A percentile compares a stretch with the other conserved stretches of the same genome.
Conservation (phyloP, 2,329 filamentous ascomycete species). For the Cordyceps fumosorosea region DNA sequence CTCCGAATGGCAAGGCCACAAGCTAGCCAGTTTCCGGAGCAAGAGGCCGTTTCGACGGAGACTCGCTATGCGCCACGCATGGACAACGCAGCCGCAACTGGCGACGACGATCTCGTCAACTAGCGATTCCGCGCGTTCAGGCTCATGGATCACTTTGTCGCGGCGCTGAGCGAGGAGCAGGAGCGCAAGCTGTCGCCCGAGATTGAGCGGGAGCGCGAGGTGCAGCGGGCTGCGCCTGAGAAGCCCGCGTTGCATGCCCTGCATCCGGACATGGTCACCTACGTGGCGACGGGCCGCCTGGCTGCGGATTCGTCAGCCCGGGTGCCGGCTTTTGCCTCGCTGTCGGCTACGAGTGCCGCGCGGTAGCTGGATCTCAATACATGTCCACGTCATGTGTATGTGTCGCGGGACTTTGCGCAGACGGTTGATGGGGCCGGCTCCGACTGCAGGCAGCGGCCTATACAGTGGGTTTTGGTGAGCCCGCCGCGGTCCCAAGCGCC, state of each 20-base stretch:
- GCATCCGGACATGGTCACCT: background rate
- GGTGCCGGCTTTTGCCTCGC: background rate
- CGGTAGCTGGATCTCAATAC: background rate
- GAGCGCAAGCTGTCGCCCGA: slow-evolving; percentile 62
- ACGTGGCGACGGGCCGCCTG: background rate
- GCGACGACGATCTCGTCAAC: background rate
- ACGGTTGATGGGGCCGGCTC: background rate
- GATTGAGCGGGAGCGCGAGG: slow-evolving; percentile 50
- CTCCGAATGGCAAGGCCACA: background rate
- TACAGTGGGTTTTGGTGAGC: background rate
- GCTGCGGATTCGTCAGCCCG: background rate
- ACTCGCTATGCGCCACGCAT: background rate
- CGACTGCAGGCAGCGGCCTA: background rate
- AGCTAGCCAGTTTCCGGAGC: background rate
- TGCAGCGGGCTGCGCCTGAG: slow-evolving; percentile 36
- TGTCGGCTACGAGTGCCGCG: background rate
- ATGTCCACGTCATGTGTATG: background rate
- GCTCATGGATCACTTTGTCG: background rate
- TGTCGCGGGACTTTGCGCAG: background rate
- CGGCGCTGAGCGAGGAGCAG: slow-evolving; percentile 49
- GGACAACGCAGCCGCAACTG: background rate
- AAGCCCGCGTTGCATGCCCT: background rate
- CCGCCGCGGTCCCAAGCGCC: background rate
- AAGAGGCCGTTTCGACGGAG: background rate
- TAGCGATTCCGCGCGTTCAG: background rate